Base-by-base conservation (phyloP, 306 rosid species). In the barrel medic (Medicago truncatula) region DNA sequence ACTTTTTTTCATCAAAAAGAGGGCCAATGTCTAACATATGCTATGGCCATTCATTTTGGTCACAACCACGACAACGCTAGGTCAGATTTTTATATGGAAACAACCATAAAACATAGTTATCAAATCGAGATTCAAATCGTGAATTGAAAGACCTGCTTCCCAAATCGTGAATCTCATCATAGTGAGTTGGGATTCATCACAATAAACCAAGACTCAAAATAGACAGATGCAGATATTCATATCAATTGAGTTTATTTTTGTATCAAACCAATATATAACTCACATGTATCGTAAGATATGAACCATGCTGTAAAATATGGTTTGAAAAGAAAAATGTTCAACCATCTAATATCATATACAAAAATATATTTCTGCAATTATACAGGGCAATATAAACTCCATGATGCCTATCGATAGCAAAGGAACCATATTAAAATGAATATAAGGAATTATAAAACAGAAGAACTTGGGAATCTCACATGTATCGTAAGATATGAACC, bases 281-380 rank as follows among this genome's bases (percentile, higher is more conserved):
- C 8, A 13, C 9, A 14, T 25, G 39, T 5, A 58, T 11, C 0
- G 17, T 3, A 20, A 21, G 43, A 61, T 15, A 61, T 18, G 8
- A 14, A 28, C 10, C 11, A 61, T 1, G 7, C 4, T 14, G 67
- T 14, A 15, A n/a, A 31, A 61, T 7, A 3, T 15, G 20, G 6
- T 15, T 11, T 7, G 17, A 61, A 31, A 36, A 23, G 25, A 47
- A 25, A 23, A 23, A 58, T 20, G 63, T 56, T 50, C 13, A 63
- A 61, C 53, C 53, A 70, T 64, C 52, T 36, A 74, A 43, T 70
- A 66, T 76, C 44, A 60, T 50, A 66, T 70, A 50, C 75, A 76
- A 76, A 71, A 67, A 49, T 56, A 2, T 16, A 73, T 73, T 79
- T 83, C 44, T 34, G 54, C 67, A 71, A 77, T 50, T 68, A 28